Evolutionary conservation across 208 protist species (phyloP).

Genomic region (Leishmania gerbilli): DNA sequence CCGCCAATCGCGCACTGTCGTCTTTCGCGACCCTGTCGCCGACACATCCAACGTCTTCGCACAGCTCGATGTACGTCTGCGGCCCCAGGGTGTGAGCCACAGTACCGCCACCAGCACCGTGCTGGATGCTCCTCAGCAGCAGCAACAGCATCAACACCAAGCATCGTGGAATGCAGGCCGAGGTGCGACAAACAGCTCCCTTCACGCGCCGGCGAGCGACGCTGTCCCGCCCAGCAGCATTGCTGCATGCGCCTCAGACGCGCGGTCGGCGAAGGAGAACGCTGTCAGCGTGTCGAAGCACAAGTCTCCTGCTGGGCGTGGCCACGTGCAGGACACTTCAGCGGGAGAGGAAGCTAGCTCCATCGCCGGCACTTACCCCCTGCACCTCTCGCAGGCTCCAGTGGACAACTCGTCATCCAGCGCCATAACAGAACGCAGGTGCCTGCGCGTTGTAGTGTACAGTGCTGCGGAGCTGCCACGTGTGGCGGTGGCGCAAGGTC

Average conservation of each 20-base stretch:
- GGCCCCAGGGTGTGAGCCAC: background rate
- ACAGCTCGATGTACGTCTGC: conserved; percentile 27
- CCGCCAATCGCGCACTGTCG: conserved; percentile 63
- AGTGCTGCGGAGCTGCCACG: conserved; percentile 58
- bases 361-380: background rate
- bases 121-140: background rate
- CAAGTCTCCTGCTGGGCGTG: background rate
- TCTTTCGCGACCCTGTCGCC: conserved; percentile 64
- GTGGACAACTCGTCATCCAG: background rate
- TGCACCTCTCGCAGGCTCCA: background rate
- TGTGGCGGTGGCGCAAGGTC: conserved; percentile 37
- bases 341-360: background rate
- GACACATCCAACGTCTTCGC: conserved; percentile 47
- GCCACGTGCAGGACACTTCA: background rate
- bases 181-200: background rate
- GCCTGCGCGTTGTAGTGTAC: conserved; percentile 57
- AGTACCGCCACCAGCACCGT: background rate
- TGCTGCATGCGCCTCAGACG: background rate
- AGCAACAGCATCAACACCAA: background rate
- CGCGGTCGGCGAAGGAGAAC: background rate
- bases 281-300: background rate
- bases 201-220: conserved; percentile 1
- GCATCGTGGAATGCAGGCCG: background rate
- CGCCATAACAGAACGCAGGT: conserved; percentile 25
- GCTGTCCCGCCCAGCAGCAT: conserved; percentile 4